Evolutionary conservation across 164 flowering plant genomes (phyloP).

Genomic region (Magnolia changhungtana): DNA sequence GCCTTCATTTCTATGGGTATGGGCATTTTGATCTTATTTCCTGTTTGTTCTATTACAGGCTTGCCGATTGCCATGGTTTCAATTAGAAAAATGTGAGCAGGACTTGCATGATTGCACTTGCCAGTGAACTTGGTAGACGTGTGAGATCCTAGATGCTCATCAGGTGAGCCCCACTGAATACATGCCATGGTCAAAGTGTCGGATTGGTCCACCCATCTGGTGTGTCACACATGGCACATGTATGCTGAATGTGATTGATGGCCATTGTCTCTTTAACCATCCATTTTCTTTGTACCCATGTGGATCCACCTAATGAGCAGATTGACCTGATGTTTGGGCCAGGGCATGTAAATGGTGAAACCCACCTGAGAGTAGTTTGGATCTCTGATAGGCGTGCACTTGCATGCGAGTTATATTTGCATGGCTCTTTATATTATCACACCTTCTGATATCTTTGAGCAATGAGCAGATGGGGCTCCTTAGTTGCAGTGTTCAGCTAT

Average conservation of each 20-base stretch:
- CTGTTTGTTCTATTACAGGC: neutral
- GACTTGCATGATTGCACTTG: neutral
- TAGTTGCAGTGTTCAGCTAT: conserved; percentile 76
- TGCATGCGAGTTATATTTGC: neutral
- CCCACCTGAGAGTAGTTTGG: neutral
- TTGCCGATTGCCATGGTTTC: neutral
- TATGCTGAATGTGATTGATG: neutral
- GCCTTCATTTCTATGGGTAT: conserved; percentile 87
- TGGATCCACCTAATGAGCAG: neutral
- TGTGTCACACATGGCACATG: neutral
- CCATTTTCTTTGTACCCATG: neutral
- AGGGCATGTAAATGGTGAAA: neutral
- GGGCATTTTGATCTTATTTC: conserved; percentile 3
- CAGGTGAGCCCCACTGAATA: neutral
- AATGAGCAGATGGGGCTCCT: conserved; percentile 64
- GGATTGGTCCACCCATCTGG: neutral
- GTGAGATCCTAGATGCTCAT: neutral
- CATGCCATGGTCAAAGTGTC: neutral
- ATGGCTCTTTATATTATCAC: neutral
- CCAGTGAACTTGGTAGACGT: neutral
- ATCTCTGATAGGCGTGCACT: neutral
- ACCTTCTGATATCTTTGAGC: conserved; percentile 8
- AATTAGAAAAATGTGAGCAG: neutral
- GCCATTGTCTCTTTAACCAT: neutral
- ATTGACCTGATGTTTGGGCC: neutral